Evolutionary conservation across 2,329 filamentous ascomycete species (phyloP), one percentile per base, ranked within the genome.

Genomic region (Botrytis paeoniae): DNA sequence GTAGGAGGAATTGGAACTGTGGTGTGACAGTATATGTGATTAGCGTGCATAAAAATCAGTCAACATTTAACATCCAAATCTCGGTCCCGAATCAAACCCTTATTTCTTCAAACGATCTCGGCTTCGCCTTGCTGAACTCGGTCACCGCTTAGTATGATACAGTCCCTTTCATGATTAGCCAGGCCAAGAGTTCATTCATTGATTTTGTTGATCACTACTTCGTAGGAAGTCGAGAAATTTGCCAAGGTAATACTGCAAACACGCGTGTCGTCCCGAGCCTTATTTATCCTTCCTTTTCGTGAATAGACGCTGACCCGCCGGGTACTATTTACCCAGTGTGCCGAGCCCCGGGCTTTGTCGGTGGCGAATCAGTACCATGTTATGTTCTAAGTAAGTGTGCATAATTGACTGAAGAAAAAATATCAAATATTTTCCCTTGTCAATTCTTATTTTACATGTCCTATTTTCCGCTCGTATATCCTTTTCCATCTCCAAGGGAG

Each of bases 41-140:
- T 69, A 69, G 51, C 65, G 35, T 57, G 65, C 65, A 69, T 57
- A 59, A 41, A 43, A 57, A 39, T 32, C 65, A 69, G 37, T 57
- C 48, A 69, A 29, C n/a, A 43, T 69, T 69, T 57, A 68, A 32
- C n/a, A 57, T 68, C 18, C 37, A 69, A 57, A 59, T 41, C 18
- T 69, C 48, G 37, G 4, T 69, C 35, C n/a, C 14, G 48, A 59
- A 10, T 25, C 18, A 57, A 20, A 41, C 1, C 25, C 37, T 25
- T 57, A 18, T 39, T 32, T 57, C 14, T 22, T 25, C n/a, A 57
- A 37, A 41, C 18, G 16, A 41, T 41, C 35, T 57, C 37, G 48
- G n/a, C 48, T 32, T 69, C 37, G 39, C 20, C n/a, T 57, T 57
- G 25, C n/a, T 18, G 48, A 43, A 43, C 35, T 43, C 48, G 10